Conservation (phyloP, 768 basidiomycete species). For the Wakefieldia striispora region DNA sequence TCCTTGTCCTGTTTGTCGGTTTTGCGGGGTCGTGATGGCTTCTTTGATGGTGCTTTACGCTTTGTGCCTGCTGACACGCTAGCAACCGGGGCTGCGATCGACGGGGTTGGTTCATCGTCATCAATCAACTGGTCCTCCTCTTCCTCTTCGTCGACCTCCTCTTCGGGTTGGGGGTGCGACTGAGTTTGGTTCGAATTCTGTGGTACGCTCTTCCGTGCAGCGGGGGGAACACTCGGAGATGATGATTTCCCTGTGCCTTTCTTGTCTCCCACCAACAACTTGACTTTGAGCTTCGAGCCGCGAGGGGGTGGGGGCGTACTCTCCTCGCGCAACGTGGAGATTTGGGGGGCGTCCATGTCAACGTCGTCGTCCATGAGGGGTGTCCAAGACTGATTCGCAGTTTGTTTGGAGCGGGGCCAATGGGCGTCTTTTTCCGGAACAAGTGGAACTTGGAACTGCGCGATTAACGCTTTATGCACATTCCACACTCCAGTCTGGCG, state of each 20-base stretch:
- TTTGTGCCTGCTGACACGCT: slow-evolving; percentile 41
- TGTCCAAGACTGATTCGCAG: background rate
- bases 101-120: slow-evolving; percentile 45
- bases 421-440: background rate
- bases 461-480: background rate
- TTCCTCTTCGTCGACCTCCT: slow-evolving; percentile 60
- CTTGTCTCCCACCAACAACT: slow-evolving; percentile 48
- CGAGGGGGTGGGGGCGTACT: slow-evolving; percentile 60
- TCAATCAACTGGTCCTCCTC: slow-evolving; percentile 83
- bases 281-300: slow-evolving; percentile 45
- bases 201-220: slow-evolving; percentile 20
- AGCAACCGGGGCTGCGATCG: slow-evolving; percentile 27
- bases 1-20: slow-evolving; percentile 44
- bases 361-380: slow-evolving; percentile 39
- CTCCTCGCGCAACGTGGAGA: slow-evolving; percentile 75
- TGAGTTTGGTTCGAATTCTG: slow-evolving; percentile 18
- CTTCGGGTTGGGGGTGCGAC: slow-evolving; percentile 32
- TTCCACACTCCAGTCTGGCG: background rate
- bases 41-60: slow-evolving; percentile 46
- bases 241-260: slow-evolving; percentile 37
- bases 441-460: too few species aligned
- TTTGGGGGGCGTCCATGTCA: slow-evolving; percentile 81
- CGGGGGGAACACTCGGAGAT: slow-evolving; percentile 26
- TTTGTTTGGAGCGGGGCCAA: background rate
- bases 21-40: slow-evolving; percentile 53